A percentile compares a stretch with the other conserved stretches of the same genome.
phyloP scores from a whole-genome alignment of 225 moss, liverwort and hornwort genomes.

The Ulota crispa region DNA sequence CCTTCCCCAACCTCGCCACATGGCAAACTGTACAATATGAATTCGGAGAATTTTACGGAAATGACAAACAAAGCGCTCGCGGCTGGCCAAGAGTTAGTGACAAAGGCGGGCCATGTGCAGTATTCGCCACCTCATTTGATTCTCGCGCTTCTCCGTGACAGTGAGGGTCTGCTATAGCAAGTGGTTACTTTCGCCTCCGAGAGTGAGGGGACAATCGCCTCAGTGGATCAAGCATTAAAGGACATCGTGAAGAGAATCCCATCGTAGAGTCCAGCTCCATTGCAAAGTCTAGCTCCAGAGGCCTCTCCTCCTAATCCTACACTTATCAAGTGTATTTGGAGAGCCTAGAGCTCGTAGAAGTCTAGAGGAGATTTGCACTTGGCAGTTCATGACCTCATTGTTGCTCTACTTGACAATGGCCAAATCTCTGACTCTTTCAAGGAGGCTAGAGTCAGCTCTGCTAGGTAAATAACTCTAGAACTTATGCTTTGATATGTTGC shows the following conservation, averaged over 20 bases:
- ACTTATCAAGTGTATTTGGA: conserved; percentile 71
- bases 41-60: conserved; percentile 89
- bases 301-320: conserved; percentile 78
- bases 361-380: conserved; percentile 79
- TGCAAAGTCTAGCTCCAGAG: conserved; percentile 70
- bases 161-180: conserved; percentile 68
- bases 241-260: conserved; percentile 66
- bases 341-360: conserved; percentile 78
- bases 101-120: conserved; percentile 78
- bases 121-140: conserved; percentile 79
- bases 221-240: conserved; percentile 76
- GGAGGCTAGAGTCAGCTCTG: conserved; percentile 73
- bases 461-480: conserved; percentile 35
- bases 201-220: conserved; percentile 55
- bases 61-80: conserved; percentile 94
- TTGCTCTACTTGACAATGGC: conserved; percentile 74
- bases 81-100: conserved; percentile 85
- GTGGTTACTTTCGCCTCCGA: conserved; percentile 49
- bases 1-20: too few relatives aligned
- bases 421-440: conserved; percentile 73
- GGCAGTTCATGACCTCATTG: conserved; percentile 78
- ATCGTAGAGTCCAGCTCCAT: too few relatives aligned
- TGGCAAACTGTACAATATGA: too few relatives aligned
- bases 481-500: not conserved
- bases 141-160: conserved; percentile 67